Conservation (phyloP, 768 basidiomycete genomes). For the Tricholomella constricta region DNA sequence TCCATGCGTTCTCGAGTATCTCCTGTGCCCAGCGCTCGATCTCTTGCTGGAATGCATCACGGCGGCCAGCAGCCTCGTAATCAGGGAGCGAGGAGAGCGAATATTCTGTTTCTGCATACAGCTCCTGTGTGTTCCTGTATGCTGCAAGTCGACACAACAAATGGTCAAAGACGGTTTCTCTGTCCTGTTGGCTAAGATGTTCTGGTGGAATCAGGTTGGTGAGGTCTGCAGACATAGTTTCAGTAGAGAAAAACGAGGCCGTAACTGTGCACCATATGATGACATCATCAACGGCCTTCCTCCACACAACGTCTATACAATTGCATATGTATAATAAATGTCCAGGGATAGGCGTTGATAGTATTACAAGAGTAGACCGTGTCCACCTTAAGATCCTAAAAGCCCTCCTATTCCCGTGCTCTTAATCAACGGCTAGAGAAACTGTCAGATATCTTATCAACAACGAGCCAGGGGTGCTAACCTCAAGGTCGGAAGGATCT, state of each 20-base stretch:
- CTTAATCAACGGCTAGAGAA: constrained; percentile 13
- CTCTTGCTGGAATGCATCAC: constrained; percentile 34
- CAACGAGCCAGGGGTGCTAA: constrained; percentile 15
- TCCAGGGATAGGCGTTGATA: background rate
- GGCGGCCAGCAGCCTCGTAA: constrained; percentile 18
- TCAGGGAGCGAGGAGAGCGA: constrained; percentile 19
- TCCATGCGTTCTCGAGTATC: constrained; percentile 44
- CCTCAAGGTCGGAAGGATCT: constrained; percentile 29
- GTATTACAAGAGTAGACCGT: background rate
- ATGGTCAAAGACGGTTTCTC: constrained; percentile 41
- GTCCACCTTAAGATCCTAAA: background rate
- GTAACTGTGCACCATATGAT: too few relatives aligned
- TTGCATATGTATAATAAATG: constrained; percentile 1
- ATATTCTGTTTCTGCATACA: constrained; percentile 42
- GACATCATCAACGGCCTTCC: background rate
- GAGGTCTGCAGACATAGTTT: constrained; percentile 1
- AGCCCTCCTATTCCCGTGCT: constrained; percentile 9
- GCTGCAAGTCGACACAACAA: constrained; percentile 45
- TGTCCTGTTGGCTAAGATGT: constrained; percentile 36
- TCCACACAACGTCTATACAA: background rate
- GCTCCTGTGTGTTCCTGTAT: constrained; percentile 43
- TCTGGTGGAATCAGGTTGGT: constrained; percentile 39
- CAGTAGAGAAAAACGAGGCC: background rate
- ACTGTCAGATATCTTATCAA: background rate
- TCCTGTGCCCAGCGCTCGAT: constrained; percentile 49